A percentile compares a stretch with the other conserved stretches of the same genome.
phyloP scores from a whole-genome alignment of 768 basidiomycete species.

The Boletus sensibilis region DNA sequence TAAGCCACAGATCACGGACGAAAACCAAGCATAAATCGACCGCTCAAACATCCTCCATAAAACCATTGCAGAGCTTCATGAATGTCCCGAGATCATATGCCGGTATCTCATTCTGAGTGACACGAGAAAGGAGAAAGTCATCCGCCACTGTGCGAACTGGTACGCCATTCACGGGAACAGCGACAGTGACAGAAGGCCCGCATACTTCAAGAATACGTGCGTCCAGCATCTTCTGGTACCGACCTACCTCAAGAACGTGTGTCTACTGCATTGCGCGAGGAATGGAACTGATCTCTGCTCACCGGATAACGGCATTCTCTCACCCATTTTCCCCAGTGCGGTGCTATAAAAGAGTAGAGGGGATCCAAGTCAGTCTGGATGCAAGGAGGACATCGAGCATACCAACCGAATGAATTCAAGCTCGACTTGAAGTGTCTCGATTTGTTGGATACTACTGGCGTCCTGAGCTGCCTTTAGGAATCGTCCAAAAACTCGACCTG shows the following conservation, averaged over 20 bases:
- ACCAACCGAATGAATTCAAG: slow-evolving; percentile 67
- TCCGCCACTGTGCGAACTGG: slow-evolving; percentile 9
- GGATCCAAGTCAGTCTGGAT: neutral
- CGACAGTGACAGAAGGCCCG: neutral
- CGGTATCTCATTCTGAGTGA: slow-evolving; percentile 5
- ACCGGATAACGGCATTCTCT: slow-evolving; percentile 65
- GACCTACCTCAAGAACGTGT: slow-evolving; percentile 9
- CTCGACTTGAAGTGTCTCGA: slow-evolving; percentile 58
- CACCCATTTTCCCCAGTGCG: slow-evolving; percentile 61
- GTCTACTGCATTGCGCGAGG: neutral
- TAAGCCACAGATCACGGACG: neutral
- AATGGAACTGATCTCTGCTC: slow-evolving; percentile 15
- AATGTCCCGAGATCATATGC: slow-evolving; percentile 14
- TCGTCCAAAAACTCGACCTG: slow-evolving; percentile 62
- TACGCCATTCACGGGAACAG: slow-evolving; percentile 4
- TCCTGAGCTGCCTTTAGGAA: slow-evolving; percentile 66
- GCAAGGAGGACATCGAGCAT: neutral
- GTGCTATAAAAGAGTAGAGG: slow-evolving; percentile 35
- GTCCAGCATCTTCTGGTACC: slow-evolving; percentile 26
- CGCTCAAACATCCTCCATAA: slow-evolving; percentile 5
- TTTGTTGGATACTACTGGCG: slow-evolving; percentile 53
- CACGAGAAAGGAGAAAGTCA: slow-evolving; percentile 8
- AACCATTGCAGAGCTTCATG: slow-evolving; percentile 6
- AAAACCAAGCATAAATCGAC: neutral
- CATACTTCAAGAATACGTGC: slow-evolving; percentile 12